A percentile compares a stretch with the other conserved stretches of the same genome.
These are phyloP conservation scores for Puccinellia tenuiflora DNA, from an alignment of 176 grass and related monocot genomes.

Conservation along the genomic window DNA sequence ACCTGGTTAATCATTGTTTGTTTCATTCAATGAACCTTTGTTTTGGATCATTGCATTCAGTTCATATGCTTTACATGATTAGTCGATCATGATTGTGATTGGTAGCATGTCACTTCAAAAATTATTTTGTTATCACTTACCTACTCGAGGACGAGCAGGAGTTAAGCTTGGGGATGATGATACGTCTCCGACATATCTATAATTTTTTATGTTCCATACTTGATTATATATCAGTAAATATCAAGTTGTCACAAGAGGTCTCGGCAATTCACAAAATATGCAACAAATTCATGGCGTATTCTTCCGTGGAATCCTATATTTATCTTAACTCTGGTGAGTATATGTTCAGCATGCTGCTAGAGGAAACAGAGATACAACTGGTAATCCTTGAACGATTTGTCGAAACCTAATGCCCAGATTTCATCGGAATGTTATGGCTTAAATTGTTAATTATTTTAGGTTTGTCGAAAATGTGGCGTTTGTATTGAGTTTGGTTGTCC, in stretches of 20 bases:
- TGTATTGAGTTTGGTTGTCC: not conserved
- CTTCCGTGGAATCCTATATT: not conserved
- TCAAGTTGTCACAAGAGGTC: not conserved
- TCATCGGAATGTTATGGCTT: not conserved
- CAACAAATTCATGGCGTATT: not conserved
- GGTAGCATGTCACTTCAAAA: no score
- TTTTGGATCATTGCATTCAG: no score
- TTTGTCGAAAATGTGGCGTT: not conserved
- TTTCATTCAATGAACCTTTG: no score
- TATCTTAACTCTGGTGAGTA: not conserved
- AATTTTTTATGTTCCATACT: no score
- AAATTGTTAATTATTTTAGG: not conserved
- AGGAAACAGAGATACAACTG: not conserved
- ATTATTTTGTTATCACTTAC: no score
- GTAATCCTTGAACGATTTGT: not conserved
- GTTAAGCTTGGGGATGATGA: no score
- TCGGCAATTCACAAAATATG: not conserved
- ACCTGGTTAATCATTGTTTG: no score
- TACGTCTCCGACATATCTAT: no score
- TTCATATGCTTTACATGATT: no score
- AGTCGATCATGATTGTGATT: no score
- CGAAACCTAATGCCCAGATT: not conserved
- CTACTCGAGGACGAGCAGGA: no score
- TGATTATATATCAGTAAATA: no score
- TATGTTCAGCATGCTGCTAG: not conserved